Percentiles rank a stretch among this genome's conserved stretches.
These are phyloP conservation scores for Nicotiana noctiflora DNA, from an alignment of 257 asterid genomes.

Conservation along the genomic window DNA sequence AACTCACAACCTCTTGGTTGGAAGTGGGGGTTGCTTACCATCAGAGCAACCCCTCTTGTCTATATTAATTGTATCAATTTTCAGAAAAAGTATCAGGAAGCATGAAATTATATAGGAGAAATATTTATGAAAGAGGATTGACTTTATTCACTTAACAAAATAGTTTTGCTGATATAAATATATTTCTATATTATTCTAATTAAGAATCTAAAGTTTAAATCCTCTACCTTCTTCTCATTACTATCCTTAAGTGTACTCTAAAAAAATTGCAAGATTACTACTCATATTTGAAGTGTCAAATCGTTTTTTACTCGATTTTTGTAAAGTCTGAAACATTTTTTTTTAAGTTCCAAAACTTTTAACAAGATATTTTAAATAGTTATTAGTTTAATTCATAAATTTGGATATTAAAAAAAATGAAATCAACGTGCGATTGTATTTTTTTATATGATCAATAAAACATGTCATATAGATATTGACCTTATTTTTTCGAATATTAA, in stretches of 20 bases:
- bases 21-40: too few species aligned
- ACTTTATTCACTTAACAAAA: neutral
- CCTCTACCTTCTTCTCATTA: neutral
- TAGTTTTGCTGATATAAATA: neutral
- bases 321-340: too few species aligned
- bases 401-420: too few species aligned
- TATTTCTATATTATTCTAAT: neutral
- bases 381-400: too few species aligned
- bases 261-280: neutral
- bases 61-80: too few species aligned
- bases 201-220: neutral
- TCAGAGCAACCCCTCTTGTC: too few species aligned
- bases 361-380: too few species aligned
- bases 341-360: too few species aligned
- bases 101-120: neutral
- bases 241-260: neutral
- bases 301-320: too few species aligned
- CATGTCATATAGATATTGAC: neutral
- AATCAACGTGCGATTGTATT: neutral
- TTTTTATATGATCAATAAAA: neutral
- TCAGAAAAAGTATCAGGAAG: neutral
- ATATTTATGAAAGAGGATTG: neutral
- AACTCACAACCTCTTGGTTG: too few species aligned
- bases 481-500: neutral
- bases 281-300: neutral